Base-by-base conservation (phyloP, 208 protist species). In the Spironucleus salmonicida region DNA sequence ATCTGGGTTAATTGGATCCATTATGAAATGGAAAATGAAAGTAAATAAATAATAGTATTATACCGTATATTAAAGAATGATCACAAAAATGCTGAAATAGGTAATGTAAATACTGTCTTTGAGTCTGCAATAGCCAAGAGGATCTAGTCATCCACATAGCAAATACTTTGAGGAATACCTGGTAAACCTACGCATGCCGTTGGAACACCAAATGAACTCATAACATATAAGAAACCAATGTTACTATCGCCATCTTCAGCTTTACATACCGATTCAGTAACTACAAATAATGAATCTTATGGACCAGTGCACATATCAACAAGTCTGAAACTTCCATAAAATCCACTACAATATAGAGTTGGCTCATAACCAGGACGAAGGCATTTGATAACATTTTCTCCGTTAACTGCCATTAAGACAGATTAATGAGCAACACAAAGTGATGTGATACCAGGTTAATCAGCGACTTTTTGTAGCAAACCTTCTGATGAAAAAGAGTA, bases 401-500 rank as follows among this genome's bases (percentile, higher is more conserved):
- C 64, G n/a, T 49, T 71, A 7, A 71, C 38, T n/a, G 64, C 64
- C 9, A 71, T 7, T 11, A 71, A 45, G 34, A 71, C 38, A 42
- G 32, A 71, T 29, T 71, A n/a, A n/a, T 71, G 64, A 11, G 38
- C 64, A n/a, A 71, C 64, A 23, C 32, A 23, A 71, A 71, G 64
- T 9, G 64, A 9, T n/a, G 38, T 45, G 4, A 71, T 71, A n/a
- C 64, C 64, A n/a, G 9, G 9, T 71, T 71, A 38, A 11, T 71
- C 64, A 15, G 38, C 38, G 9, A 42, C 32, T 71, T 45, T 71
- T 26, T 71, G 64, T 26, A 71, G 9, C n/a, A 71, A 30, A 19
- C 64, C 64, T 4, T 71, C 64, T 32, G 64, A 49, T n/a, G 30
- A 42, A 45, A 71, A 71, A 4, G 64, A 71, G 64, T 49, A 71